Conservation (phyloP, 768 basidiomycete species). For the Tephrocybe rancida region DNA sequence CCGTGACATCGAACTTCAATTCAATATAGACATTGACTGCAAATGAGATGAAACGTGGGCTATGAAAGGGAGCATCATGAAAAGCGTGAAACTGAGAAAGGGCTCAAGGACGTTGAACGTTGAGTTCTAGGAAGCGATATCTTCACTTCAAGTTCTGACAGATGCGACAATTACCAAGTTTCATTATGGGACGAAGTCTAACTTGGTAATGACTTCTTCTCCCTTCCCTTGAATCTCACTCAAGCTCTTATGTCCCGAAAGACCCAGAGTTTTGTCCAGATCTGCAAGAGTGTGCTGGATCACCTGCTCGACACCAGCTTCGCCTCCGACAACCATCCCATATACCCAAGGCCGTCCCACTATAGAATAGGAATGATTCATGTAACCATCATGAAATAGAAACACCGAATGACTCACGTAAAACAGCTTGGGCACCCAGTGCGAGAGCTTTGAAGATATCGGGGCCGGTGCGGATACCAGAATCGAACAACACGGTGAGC, state of each 20-base stretch:
- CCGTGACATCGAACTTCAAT: no score
- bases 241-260: constrained; percentile 59
- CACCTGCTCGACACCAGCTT: constrained; percentile 77
- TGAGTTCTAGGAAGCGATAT: no score
- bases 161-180: neutral
- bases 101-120: no score
- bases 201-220: constrained; percentile 49
- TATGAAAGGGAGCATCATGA: no score
- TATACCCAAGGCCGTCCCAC: constrained; percentile 80
- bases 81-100: no score
- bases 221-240: constrained; percentile 65
- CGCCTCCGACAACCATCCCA: constrained; percentile 68
- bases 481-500: constrained; percentile 75
- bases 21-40: no score
- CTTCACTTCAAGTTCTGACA: no score
- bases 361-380: constrained; percentile 27
- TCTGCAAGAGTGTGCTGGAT: constrained; percentile 70
- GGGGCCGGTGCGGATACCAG: constrained; percentile 80
- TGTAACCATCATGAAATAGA: neutral
- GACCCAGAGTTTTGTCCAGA: constrained; percentile 62
- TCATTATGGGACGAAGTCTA: constrained; percentile 30
- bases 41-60: no score
- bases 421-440: constrained; percentile 80
- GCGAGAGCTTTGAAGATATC: constrained; percentile 88
- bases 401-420: constrained; percentile 49